Base-by-base conservation (phyloP, 2,329 filamentous ascomycete species). In the Chaetothyriales sp. region DNA sequence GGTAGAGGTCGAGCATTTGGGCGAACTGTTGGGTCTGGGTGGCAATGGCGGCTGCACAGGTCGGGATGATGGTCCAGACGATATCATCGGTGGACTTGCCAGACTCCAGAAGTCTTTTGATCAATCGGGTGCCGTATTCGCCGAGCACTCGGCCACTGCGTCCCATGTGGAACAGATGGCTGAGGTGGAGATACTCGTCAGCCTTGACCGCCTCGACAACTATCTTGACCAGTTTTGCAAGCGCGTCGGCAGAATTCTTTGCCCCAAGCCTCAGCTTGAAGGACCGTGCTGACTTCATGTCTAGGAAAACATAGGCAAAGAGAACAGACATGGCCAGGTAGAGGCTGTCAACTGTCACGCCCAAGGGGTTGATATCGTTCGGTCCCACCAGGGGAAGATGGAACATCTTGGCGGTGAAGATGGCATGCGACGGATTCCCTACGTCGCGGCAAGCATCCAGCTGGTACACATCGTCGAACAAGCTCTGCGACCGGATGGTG, bases 11-110 rank as follows among this genome's bases (percentile, higher is more conserved):
- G 47, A 80, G 61, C 22, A 70, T 74, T 55, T 79, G 76, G 0
- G 68, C 72, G 57, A 79, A 78, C 19, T 79, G 69, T 52, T 78
- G 75, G 6, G 73, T 75, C 58, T 79, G 76, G 51, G 77, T 78
- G 2, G 72, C 67, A 2, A 77, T 73, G 65, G 75, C 73, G 39
- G 73, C 73, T 22, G 73, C 75, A 1, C 74, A 74, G 0, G 76
- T 78, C 28, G 75, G 75, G 43, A 80, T 68, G 49, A 80, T 73
- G 43, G 72, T 73, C 71, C 73, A 77, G 26, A 78, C 75, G 22
- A 79, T 66, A 18, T 75, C 69, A 22, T 74, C 64, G 5, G 71
- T 62, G 1, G 70, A 65, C 51, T 71, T 65, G 6, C 70, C 68
- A 6, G 67, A 69, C 42, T 69, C 68, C 18, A 76, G 65, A 8